These are phyloP conservation scores for Botrytis tulipae DNA, from an alignment of 2,329 filamentous ascomycete species.

Conservation along the genomic window DNA sequence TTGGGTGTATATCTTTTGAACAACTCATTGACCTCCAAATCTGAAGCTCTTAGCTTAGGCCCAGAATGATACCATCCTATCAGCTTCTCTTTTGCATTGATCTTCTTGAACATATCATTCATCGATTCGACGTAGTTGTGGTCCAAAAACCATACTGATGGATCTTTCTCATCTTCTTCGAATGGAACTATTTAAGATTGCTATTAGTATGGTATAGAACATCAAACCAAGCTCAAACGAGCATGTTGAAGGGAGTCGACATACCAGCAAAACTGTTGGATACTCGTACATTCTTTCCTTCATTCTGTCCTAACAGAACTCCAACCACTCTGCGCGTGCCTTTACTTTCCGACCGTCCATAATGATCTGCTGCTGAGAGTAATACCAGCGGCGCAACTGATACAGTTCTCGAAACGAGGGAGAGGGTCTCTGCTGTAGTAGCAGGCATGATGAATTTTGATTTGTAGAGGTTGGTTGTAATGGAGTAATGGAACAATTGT, in stretches of 20 bases:
- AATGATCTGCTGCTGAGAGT: constrained; percentile 97
- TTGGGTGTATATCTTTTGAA: constrained; percentile 99
- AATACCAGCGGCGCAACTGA: constrained; percentile 97
- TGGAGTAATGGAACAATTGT: constrained; percentile 18
- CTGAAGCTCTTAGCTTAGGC: constrained; percentile 92
- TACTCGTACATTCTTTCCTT: constrained; percentile 92
- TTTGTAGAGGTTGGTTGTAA: constrained; percentile 22
- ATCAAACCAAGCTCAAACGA: neutral
- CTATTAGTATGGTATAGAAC: constrained; percentile 29
- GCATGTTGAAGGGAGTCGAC: constrained; percentile 31
- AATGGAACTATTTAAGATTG: constrained; percentile 70
- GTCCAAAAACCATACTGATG: constrained; percentile 97
- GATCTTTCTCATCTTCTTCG: constrained; percentile 98
- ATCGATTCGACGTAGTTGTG: constrained; percentile 99
- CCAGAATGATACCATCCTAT: constrained; percentile 99
- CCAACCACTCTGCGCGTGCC: constrained; percentile 87
- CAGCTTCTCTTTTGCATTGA: constrained; percentile 97
- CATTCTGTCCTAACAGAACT: constrained; percentile 91
- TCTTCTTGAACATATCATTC: constrained; percentile 99
- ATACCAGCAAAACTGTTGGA: constrained; percentile 98
- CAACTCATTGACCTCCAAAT: constrained; percentile 98
- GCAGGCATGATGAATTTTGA: constrained; percentile 70
- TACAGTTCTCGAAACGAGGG: constrained; percentile 89
- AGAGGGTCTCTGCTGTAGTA: constrained; percentile 94
- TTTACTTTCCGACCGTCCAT: constrained; percentile 81